Evolutionary conservation across 371 early-diverging fungal genomes (phyloP), one percentile per base, ranked within the genome.

Genomic region (Apophysomyces sp.): DNA sequence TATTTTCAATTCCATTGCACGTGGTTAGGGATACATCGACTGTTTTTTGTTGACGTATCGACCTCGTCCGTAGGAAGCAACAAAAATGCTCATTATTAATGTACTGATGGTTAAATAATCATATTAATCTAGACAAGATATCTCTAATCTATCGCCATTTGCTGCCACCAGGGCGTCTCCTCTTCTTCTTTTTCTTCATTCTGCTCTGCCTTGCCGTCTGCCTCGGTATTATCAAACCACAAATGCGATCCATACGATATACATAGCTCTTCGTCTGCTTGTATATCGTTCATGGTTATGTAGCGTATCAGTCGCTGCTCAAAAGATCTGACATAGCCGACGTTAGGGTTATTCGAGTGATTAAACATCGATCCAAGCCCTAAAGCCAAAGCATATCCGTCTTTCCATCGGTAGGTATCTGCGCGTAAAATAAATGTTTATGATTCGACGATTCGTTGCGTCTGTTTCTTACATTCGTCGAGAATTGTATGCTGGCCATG

Each of bases 321-420:
- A 53, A 85, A 75, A 62, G 88, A 86, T 40, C 88, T 73, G 55
- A 80, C 74, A 62, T 87, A 89, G 2, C 88, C 88, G 8, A 89
- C 78, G 57, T 89, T 89, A 8, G 89, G 86, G 8, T 73, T 58
- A 26, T 65, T 75, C 59, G 78, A 61, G 55, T 89, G 89, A 61
- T 89, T 89, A 62, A 89, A 89, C 87, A 88, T 85, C 51, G 86
- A 84, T 1, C 89, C 90, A 16, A 89, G 74, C 2, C 90, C 90
- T 28, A 89, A 76, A 0, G 90, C 89, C 15, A 89, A 72, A 3
- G 86, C 89, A 74, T 71, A 86, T 4, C 84, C 82, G n/a, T 77
- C 82, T 51, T 66, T 69, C 90, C 90, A 89, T 28, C 83, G 78
- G 61, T 89, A 89, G 0, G 90, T 89, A 57, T 89, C 49, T 44